Base-by-base conservation (phyloP, 208 protist species). In the Crithidia bombi region DNA sequence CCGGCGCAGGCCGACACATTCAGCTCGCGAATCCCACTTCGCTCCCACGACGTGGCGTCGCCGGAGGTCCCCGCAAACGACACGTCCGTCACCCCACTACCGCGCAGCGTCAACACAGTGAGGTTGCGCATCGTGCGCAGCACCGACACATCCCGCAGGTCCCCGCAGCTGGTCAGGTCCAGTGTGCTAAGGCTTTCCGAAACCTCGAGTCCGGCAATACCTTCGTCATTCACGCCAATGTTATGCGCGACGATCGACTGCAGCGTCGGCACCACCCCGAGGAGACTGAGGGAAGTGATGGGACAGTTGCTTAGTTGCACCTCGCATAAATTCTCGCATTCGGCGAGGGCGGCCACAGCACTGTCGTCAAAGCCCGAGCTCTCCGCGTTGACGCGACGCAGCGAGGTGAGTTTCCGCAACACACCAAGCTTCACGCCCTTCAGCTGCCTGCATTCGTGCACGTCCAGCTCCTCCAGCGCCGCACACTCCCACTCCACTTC, bases 1-100 rank as follows among this genome's bases (percentile, higher is more conserved):
- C 35, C 62, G 15, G 47, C 23, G 36, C 62, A 67, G 3, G 19
- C 47, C 35, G 62, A 33, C n/a, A 67, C 21, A 23, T 67, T 25
- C 35, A 67, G 35, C 47, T 47, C 47, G 15, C 62, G 62, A 2
- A 67, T 3, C 0, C 62, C 62, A 21, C 62, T 67, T 10, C 32
- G 62, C 10, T 21, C 28, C 69, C 69, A 75, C 61, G 46, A 51
- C 21, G 43, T 19, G 43, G 51, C 21, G n/a, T 0, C 32, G 44
- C n/a, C n/a, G n/a, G n/a, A n/a, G n/a, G n/a, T n/a, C n/a, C n/a
- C n/a, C n/a, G 41, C 43, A 41, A 75, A 75, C 50, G 59, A 68
- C 6, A 54, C 66, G 61, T 84, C 79, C 15, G 66, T 78, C 19
- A 78, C 66, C n/a, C 65, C 70, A 44, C 70, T 80, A 33, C 73